Base-by-base conservation (phyloP, 2,329 filamentous ascomycete genomes). In the Colletotrichum scovillei region DNA sequence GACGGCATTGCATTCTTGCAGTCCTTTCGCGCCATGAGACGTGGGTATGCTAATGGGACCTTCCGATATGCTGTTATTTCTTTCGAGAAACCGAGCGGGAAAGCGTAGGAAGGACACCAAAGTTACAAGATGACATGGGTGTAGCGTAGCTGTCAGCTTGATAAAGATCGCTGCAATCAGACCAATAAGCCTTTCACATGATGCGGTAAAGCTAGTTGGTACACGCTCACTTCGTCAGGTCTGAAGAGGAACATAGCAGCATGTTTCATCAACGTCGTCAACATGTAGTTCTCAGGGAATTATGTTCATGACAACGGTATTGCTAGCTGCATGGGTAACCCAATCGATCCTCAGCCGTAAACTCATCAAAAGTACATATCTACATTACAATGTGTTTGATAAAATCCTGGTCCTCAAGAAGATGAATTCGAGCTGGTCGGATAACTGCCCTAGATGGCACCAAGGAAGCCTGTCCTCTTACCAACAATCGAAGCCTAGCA, bases 1-100 rank as follows among this genome's bases (percentile, higher is more conserved):
- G 89, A 91, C 75, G 89, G 88, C 2, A 85, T 91, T 55, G 88
- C 89, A 4, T 91, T 91, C 75, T 79, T 91, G 70, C 89, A 91
- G 78, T 87, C 89, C 1, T 91, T 91, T 81, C 84, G 89, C 19
- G 89, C 89, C 7, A 91, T 91, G 89, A 83, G 88, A 74, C 83
- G 89, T 71, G 89, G 89, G 0, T 91, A 90, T 76, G 86, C 86
- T 0, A 90, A 90, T 71, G 88, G 88, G 6, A 88, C 84, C 9
- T 91, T 91, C 78, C 82, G 86, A 49, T 91, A 91, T 77, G 88
- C 88, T 22, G 87, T 91, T 12, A 88, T 91, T 84, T 85, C 84
- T 16, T 90, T 91, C 76, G 80, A 85, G 76, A 90, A 90, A 75
- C 30, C 62, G 19, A 49, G 42, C 42, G 42, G 4, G 19, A 49